Percentiles rank a stretch among this genome's conserved stretches.
Conservation (phyloP, 768 basidiomycete species). For the Suillus paluster region DNA sequence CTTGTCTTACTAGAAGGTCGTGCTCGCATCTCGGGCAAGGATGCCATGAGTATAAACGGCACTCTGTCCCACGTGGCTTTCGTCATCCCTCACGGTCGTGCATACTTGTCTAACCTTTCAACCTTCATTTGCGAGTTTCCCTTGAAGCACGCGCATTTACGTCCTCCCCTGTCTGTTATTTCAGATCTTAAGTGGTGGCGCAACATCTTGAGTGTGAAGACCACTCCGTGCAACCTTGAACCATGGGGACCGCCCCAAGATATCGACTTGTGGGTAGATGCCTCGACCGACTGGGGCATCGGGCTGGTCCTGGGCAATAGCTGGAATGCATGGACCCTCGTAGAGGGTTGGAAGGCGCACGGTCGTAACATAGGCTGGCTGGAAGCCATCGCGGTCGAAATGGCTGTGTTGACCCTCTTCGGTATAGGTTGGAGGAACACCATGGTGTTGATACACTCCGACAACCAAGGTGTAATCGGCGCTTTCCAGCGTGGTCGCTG, state of each 20-base stretch:
- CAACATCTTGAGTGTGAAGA: no score
- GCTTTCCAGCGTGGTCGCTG: slow-evolving; percentile 39
- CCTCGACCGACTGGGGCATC: neutral
- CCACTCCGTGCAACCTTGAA: no score
- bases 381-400: slow-evolving; percentile 47
- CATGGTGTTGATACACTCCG: slow-evolving; percentile 14
- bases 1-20: no score
- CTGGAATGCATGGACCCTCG: slow-evolving; percentile 38
- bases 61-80: neutral
- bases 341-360: slow-evolving; percentile 33
- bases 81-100: no score
- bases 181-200: neutral
- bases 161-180: neutral
- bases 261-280: neutral
- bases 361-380: slow-evolving; percentile 50
- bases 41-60: neutral
- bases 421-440: neutral
- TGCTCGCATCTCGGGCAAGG: neutral
- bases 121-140: no score
- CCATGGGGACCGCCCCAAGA: neutral
- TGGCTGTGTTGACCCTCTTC: slow-evolving; percentile 35
- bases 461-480: slow-evolving; percentile 43
- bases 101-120: no score
- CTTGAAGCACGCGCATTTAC: no score
- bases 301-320: rapidly evolving